Evolutionary conservation across 1,284 basidiomycete species (phyloP).

Genomic region (Malassezia cuniculi): DNA sequence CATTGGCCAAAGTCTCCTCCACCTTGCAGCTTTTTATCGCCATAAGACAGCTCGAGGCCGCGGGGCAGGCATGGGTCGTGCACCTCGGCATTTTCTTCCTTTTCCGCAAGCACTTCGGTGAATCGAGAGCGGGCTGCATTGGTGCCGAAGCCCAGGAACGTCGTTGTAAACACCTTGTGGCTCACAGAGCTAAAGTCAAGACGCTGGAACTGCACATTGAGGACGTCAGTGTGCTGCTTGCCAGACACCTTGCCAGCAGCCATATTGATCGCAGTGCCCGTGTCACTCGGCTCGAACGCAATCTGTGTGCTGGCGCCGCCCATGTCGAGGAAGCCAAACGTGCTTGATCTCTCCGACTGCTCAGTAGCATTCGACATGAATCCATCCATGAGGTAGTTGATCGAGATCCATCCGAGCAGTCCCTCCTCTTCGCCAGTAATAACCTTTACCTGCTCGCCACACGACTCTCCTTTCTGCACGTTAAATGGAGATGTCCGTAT

Average conservation of each 20-base stretch:
- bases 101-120: conserved; percentile 44
- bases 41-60: conserved; percentile 49
- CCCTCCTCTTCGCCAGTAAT: conserved; percentile 98
- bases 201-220: conserved; percentile 66
- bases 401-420: conserved; percentile 89
- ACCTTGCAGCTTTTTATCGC: conserved; percentile 47
- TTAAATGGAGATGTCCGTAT: conserved; percentile 49
- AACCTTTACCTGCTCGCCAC: conserved; percentile 77
- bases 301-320: conserved; percentile 97
- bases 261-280: conserved; percentile 16
- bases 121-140: conserved; percentile 90
- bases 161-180: conserved; percentile 91
- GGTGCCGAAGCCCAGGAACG: conserved; percentile 95
- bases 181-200: conserved; percentile 72
- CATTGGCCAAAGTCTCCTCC: conserved; percentile 83
- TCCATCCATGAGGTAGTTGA: conserved; percentile 98
- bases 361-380: conserved; percentile 50
- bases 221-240: conserved; percentile 23
- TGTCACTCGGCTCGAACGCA: conserved; percentile 57
- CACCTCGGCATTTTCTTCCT: conserved; percentile 47
- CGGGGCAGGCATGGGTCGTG: conserved; percentile 78
- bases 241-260: neutral
- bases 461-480: conserved; percentile 1
- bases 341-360: conserved; percentile 51
- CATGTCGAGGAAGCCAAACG: conserved; percentile 98